Base-by-base conservation (phyloP, 2,329 filamentous ascomycete genomes). In the Sporothrix phasma region DNA sequence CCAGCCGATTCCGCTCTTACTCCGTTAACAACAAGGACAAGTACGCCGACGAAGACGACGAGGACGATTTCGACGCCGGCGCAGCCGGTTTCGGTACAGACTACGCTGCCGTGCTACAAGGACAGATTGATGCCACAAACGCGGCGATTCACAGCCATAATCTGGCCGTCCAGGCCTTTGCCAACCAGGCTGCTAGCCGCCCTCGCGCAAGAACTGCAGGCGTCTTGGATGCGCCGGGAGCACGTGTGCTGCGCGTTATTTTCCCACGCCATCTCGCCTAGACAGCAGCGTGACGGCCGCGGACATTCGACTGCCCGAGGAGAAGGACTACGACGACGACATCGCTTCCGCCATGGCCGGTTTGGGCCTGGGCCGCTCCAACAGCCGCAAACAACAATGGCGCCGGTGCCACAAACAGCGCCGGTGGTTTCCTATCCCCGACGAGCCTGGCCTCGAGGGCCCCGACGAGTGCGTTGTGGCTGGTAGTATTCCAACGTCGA, bases 1-100 rank as follows among this genome's bases (percentile, higher is more conserved):
- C 89, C 51, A 97, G 89, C 74, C 86, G 94, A 61, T 96, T 97
- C 80, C 87, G 94, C 54, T 99, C 94, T 1, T 97, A 97, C 75
- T 99, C 94, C 0, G 94, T 99, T 68, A 99, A 99, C 75, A 95
- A 96, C 64, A 97, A 96, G 76, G 93, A 97, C 74, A 95, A 94
- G 74, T 97, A 97, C 71, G 92, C 89, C 2, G 91, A 95, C 70
- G 88, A 91, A 54, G 92, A 95, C 62, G 92, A 95, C 61, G 88
- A 92, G 61, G 88, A 92, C 66, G 87, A 90, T 17, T 90, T 89
- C 66, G 86, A 82, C 43, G 71, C 73, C 22, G 81, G 81, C 24
- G 73, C 77, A 65, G 72, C 84, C 62, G 76, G 76, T 22, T 76
- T 83, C 51, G 82, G 86, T 65, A 80, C 72, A 66, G 80, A 84